Evolutionary conservation across 805 yeast species (phyloP).

Genomic region (Saturnispora sekii): DNA sequence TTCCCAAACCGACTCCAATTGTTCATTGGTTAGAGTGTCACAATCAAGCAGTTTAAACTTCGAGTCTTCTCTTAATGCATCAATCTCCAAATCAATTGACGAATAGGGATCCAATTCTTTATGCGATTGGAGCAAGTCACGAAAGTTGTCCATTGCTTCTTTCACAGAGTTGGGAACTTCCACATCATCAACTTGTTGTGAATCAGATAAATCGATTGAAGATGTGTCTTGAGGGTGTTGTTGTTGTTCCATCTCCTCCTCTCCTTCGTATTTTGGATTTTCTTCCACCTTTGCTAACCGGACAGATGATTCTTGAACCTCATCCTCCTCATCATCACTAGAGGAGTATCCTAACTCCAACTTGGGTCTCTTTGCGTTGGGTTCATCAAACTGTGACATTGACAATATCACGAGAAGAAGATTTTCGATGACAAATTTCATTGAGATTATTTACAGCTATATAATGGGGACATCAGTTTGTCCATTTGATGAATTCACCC

Average conservation of each 20-base stretch:
- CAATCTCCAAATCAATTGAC: constrained; percentile 16
- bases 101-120: constrained; percentile 6
- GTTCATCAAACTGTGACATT: constrained; percentile 1
- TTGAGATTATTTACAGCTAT: not conserved
- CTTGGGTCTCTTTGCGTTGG: not conserved
- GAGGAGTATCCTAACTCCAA: constrained; percentile 3
- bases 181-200: constrained; percentile 9
- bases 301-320: not conserved
- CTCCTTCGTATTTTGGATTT: constrained; percentile 3
- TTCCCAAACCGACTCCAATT: constrained; percentile 8
- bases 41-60: constrained; percentile 14
- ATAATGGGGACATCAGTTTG: constrained; percentile 18
- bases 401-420: constrained; percentile 5
- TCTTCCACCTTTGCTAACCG: constrained; percentile 8
- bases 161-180: not conserved
- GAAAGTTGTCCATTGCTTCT: not conserved
- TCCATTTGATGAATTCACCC: constrained; percentile 39
- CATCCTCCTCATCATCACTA: constrained; percentile 5
- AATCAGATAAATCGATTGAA: constrained; percentile 13
- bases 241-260: constrained; percentile 4
- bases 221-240: constrained; percentile 2
- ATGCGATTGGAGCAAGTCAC: too few relatives aligned
- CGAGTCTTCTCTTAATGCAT: constrained; percentile 15
- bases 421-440: too few relatives aligned
- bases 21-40: constrained; percentile 13